Percentiles rank a stretch among this genome's conserved stretches.
phyloP scores from a whole-genome alignment of 305 asterid species.

The Fraxinus floribunda region DNA sequence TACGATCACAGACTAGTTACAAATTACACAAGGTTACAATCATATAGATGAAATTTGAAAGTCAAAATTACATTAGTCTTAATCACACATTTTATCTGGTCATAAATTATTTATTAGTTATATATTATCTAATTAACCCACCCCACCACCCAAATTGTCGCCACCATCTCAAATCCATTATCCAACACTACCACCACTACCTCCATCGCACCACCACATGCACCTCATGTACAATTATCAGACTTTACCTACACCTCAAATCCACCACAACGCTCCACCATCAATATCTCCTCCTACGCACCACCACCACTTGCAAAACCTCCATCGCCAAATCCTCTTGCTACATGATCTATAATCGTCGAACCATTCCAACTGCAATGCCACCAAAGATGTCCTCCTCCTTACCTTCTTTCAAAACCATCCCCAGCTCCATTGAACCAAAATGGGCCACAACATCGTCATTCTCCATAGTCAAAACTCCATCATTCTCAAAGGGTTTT shows the following conservation, averaged over 20 bases:
- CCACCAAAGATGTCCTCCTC: background rate
- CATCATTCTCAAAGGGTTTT: conserved; percentile 32
- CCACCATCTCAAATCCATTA: background rate
- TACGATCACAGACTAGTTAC: background rate
- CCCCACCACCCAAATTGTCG: no score
- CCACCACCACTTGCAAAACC: background rate
- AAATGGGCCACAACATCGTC: conserved; percentile 37
- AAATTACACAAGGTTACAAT: no score
- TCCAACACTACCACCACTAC: no score
- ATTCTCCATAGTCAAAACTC: conserved; percentile 29
- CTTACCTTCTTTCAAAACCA: conserved; percentile 33
- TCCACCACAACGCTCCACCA: background rate
- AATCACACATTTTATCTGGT: no score
- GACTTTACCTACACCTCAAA: background rate
- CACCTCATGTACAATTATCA: background rate
- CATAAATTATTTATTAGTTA: no score
- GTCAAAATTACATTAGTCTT: no score
- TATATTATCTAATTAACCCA: no score
- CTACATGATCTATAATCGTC: background rate
- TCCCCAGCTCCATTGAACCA: conserved; percentile 42
- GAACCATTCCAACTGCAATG: no score
- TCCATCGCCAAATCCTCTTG: background rate
- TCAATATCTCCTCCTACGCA: background rate
- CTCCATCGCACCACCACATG: background rate
- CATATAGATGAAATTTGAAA: no score